Percentiles rank a stretch among this genome's conserved stretches.
These are phyloP conservation scores for Barbarea vulgaris DNA, from an alignment of 345 rosid species.

Conservation along the genomic window DNA sequence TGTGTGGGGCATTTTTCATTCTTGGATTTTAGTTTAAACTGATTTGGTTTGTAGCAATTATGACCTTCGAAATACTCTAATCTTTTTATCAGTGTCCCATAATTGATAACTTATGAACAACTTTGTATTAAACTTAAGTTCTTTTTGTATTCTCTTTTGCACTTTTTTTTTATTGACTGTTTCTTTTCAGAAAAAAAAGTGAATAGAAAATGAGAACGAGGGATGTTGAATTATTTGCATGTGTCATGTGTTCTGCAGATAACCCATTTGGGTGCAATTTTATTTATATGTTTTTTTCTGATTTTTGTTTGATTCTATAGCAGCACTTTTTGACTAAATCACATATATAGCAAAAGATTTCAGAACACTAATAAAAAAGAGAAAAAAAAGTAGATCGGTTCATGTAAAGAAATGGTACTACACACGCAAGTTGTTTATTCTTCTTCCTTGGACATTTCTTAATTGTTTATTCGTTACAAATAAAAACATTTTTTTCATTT, in stretches of 20 bases:
- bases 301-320: slow-evolving; percentile 39
- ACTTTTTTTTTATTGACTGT: slow-evolving; percentile 37
- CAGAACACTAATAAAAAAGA: slow-evolving; percentile 20
- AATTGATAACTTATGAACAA: slow-evolving; percentile 34
- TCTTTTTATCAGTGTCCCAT: slow-evolving; percentile 26
- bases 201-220: slow-evolving; percentile 18
- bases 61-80: slow-evolving; percentile 16
- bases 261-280: slow-evolving; percentile 34
- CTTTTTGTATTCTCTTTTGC: slow-evolving; percentile 24
- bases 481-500: slow-evolving; percentile 8
- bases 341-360: slow-evolving; percentile 19
- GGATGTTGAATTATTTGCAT: slow-evolving; percentile 44
- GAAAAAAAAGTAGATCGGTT: slow-evolving; percentile 26
- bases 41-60: slow-evolving; percentile 38
- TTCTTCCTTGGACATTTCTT: slow-evolving; percentile 42
- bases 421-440: slow-evolving; percentile 46
- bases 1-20: slow-evolving; percentile 22
- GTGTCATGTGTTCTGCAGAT: slow-evolving; percentile 44
- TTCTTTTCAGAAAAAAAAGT: slow-evolving; percentile 35
- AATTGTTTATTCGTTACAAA: slow-evolving; percentile 27
- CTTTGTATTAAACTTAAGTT: slow-evolving; percentile 27
- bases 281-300: slow-evolving; percentile 23
- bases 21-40: slow-evolving; percentile 40
- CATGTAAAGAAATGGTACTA: slow-evolving; percentile 37
- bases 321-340: slow-evolving; percentile 43